Percentiles rank a stretch among this genome's conserved stretches.
Evolutionary conservation across 176 grass and related monocot genomes (phyloP).

Genomic region (Puya raimondii): DNA sequence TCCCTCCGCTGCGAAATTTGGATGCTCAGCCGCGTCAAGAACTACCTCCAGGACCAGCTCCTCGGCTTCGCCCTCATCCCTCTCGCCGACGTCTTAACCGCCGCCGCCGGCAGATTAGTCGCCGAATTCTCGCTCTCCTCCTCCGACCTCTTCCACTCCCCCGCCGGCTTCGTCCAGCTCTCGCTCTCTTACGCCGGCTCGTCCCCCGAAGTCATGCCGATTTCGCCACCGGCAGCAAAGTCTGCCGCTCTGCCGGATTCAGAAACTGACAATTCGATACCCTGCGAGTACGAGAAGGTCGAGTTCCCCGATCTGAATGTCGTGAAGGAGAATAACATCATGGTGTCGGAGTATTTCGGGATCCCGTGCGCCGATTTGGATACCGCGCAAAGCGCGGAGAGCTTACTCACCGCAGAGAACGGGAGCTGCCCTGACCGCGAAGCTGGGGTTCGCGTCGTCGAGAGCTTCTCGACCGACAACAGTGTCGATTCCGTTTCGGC

Average conservation of each 20-base stretch:
- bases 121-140: slow-evolving; percentile 65
- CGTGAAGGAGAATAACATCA: slow-evolving; percentile 69
- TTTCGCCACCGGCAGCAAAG: slow-evolving; percentile 20
- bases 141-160: slow-evolving; percentile 75
- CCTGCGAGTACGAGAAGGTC: slow-evolving; percentile 58
- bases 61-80: slow-evolving; percentile 73
- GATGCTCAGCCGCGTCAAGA: slow-evolving; percentile 87
- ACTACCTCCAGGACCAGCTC: slow-evolving; percentile 87
- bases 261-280: slow-evolving; percentile 21
- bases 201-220: slow-evolving; percentile 66
- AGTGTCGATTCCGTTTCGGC: slow-evolving; percentile 28
- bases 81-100: slow-evolving; percentile 42
- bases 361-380: slow-evolving; percentile 45
- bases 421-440: slow-evolving; percentile 27
- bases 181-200: slow-evolving; percentile 64
- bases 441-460: slow-evolving; percentile 23
- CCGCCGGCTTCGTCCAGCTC: slow-evolving; percentile 72
- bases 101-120: slow-evolving; percentile 29
- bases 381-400: slow-evolving; percentile 29
- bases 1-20: slow-evolving; percentile 74
- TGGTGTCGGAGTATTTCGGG: slow-evolving; percentile 83
- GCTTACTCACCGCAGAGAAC: slow-evolving; percentile 29
- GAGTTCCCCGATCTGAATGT: slow-evolving; percentile 80
- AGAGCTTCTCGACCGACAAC: slow-evolving; percentile 26
- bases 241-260: slow-evolving; percentile 2